Percentiles rank a stretch among this genome's conserved stretches.
Conservation (phyloP, 345 rosid genomes). For the Populus alba region DNA sequence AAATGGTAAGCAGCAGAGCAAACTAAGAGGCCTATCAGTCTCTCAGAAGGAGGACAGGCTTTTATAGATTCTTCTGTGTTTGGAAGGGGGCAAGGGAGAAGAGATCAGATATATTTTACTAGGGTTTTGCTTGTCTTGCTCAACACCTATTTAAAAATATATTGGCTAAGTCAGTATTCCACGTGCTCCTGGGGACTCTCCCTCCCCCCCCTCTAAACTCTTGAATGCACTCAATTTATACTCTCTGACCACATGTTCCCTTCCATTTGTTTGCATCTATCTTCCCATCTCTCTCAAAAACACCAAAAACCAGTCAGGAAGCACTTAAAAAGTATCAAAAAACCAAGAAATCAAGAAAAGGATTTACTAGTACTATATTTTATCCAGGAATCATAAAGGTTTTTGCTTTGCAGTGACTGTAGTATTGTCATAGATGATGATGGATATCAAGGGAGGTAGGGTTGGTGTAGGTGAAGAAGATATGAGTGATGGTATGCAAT, state of each 20-base stretch:
- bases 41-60: neutral
- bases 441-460: constrained; percentile 11
- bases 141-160: constrained; percentile 5
- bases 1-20: neutral
- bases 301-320: constrained; percentile 2
- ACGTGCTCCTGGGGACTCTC: constrained; percentile 32
- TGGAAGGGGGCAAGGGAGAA: neutral
- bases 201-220: constrained; percentile 17
- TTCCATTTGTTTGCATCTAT: constrained; percentile 24
- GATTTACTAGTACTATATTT: neutral
- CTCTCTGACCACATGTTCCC: constrained; percentile 28
- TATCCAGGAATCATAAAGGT: constrained; percentile 3
- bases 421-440: neutral
- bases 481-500: constrained; percentile 79
- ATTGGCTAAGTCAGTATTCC: constrained; percentile 35
- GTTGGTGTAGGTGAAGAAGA: constrained; percentile 57
- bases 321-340: constrained; percentile 14
- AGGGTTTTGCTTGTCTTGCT: constrained; percentile 23
- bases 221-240: constrained; percentile 22
- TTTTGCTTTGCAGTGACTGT: constrained; percentile 1
- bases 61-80: constrained; percentile 16
- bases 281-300: constrained; percentile 21
- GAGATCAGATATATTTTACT: neutral
- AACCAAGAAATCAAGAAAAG: constrained; percentile 1
- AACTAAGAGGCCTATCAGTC: neutral